Evolutionary conservation across 768 basidiomycete genomes (phyloP), one percentile per base, ranked within the genome.

Genomic region (Mycena floridula): DNA sequence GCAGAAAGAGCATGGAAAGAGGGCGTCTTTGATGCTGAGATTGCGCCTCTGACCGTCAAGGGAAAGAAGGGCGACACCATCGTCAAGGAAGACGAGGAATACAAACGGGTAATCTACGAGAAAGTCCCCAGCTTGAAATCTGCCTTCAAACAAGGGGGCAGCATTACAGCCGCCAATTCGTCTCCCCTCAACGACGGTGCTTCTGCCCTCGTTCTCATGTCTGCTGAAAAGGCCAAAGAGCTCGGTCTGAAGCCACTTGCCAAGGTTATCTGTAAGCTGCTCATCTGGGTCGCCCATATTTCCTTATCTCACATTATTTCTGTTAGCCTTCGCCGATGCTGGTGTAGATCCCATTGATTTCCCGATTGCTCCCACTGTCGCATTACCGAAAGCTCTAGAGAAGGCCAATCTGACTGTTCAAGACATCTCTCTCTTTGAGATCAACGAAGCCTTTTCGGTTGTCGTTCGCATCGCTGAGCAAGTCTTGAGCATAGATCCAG

Each of bases 401-500:
- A 83, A 77, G 57, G 96, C 95, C 18, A 88, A 88, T 54, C 72
- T 98, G 46, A 79, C 81, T 16, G 59, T 81, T 39, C 72, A 86
- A 36, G 91, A 99, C 56, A 90, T 99, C 51, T 75, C 92, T 37
- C 74, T 86, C 40, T 99, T 91, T 61, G 96, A 99, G 65, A 79
- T 98, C 63, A 99, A 99, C 63, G 95, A 99, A 65, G 95, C 95
- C 22, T 99, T 97, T 77, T 93, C 92, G 2, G 88, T 88, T 38
- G 95, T 98, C 53, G 85, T 89, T 53, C 78, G 85, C 40, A 85
- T 95, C 42, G 88, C 87, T 3, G 91, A 96, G 69, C 87, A 97
- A 68, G 74, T 90, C 16, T 76, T 95, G 51, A 72, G 74, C 44
- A 75, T 99, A 51, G 85, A 91, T 63, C 77, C 88, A 24, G 77